phyloP scores from a whole-genome alignment of 441 rosid genomes.

The Brassica balearica region DNA sequence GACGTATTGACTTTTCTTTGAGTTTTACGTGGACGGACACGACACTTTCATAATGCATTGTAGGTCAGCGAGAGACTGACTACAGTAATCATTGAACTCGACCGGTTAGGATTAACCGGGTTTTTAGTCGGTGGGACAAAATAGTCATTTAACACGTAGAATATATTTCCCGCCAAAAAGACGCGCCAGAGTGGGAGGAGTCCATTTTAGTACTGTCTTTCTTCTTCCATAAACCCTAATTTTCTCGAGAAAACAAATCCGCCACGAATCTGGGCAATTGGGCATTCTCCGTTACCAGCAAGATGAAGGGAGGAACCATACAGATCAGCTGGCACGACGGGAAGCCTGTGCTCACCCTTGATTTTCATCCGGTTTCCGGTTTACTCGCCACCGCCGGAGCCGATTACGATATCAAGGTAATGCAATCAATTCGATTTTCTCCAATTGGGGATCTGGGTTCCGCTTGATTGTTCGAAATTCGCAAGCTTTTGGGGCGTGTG shows the following conservation, averaged over 20 bases:
- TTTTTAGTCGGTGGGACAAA: constrained; percentile 28
- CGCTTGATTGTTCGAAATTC: too few relatives aligned
- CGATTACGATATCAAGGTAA: constrained; percentile 89
- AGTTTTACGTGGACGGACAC: too few relatives aligned
- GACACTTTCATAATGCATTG: too few relatives aligned
- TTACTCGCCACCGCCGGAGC: constrained; percentile 97
- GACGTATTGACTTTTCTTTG: neutral
- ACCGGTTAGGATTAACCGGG: neutral
- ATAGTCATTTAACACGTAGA: constrained; percentile 18
- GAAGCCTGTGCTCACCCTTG: constrained; percentile 86
- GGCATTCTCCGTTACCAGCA: constrained; percentile 39
- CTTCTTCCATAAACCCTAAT: constrained; percentile 21
- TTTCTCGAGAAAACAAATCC: constrained; percentile 23
- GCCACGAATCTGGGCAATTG: constrained; percentile 21
- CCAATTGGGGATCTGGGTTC: neutral
- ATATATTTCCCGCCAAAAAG: constrained; percentile 22
- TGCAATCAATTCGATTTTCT: neutral
- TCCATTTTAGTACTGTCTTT: neutral
- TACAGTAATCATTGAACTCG: neutral
- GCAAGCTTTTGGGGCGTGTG: too few relatives aligned
- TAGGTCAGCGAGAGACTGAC: too few relatives aligned
- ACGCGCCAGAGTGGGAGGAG: constrained; percentile 40
- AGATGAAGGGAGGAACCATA: constrained; percentile 89
- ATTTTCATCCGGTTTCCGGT: constrained; percentile 81
- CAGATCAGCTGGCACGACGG: constrained; percentile 95